phyloP scores from a whole-genome alignment of 345 rosid species.

The Eucalyptus lansdowneana region DNA sequence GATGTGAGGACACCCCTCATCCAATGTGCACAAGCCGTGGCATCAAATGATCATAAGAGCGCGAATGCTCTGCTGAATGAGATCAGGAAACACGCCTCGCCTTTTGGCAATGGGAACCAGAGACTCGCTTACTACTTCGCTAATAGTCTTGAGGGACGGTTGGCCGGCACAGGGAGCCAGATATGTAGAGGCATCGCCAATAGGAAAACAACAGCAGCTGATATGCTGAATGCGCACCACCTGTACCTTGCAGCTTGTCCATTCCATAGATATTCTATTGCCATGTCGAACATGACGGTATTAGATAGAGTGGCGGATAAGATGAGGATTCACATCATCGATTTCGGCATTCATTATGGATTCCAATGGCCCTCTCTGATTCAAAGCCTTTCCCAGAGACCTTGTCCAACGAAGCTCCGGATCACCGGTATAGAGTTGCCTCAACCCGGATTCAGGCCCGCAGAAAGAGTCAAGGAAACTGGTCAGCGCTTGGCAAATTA shows the following conservation, averaged over 20 bases:
- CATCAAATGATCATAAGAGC: conserved; percentile 2
- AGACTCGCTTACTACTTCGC: conserved; percentile 13
- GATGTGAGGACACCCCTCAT: conserved; percentile 12
- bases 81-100: conserved; percentile 10
- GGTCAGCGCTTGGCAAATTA: too few relatives aligned
- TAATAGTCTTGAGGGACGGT: background rate
- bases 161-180: background rate
- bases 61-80: conserved; percentile 3
- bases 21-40: conserved; percentile 18
- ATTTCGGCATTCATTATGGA: background rate
- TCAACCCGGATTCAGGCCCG: background rate
- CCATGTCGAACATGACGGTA: background rate
- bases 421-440: background rate
- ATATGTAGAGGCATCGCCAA: background rate
- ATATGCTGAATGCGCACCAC: background rate
- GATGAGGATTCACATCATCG: background rate
- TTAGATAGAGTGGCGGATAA: background rate
- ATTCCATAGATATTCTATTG: background rate
- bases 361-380: background rate
- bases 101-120: conserved; percentile 10
- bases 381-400: background rate
- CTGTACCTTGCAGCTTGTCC: background rate
- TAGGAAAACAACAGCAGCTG: background rate
- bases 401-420: background rate
- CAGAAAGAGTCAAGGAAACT: background rate